Base-by-base conservation (phyloP, 2,329 filamentous ascomycete species). In the Fusarium keratoplasticum region DNA sequence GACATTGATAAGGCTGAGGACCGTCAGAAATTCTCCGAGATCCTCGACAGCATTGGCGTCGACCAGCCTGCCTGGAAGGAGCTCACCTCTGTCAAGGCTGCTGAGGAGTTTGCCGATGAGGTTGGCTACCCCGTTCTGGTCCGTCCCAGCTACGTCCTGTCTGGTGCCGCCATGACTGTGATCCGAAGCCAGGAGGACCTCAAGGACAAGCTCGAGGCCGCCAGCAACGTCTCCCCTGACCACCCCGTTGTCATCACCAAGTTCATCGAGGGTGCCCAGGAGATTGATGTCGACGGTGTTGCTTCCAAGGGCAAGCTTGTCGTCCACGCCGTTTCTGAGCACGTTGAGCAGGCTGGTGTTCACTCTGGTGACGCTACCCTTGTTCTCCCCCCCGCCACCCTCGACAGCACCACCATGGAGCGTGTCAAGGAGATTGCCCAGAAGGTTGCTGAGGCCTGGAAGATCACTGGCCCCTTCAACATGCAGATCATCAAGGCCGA, bases 401-500 rank as follows among this genome's bases (percentile, higher is more conserved):
- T 98, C 27, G 94, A 97, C 74, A 87, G 93, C 77, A 85, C 84
- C 67, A 93, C 93, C 75, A 93, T 98, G 89, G 90, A 90, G 75
- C 94, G 96, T 70, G 90, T 98, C 81, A 98, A 98, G 91, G 94
- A 94, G 77, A 98, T 99, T 78, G 96, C 96, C 18, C 85, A 95
- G 84, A 98, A 98, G 90, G 95, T 99, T 61, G 96, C 96, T 76
- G 94, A 96, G 85, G 96, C 96, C 57, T 98, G 96, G 95, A 95
- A 90, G 81, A 98, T 98, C 83, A 98, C 95, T 22, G 96, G 96
- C 64, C 96, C 96, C 68, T 99, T 98, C 91, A 99, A 99, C 89
- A 98, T 99, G 96, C 96, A 99, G 83, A 97, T 99, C 85, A 98
- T 99, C 89, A 97, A 97, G 87, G 95, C 94, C 38, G 89, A 94